These are phyloP conservation scores for Botrytis galanthina DNA, from an alignment of 2,329 filamentous ascomycete genomes.

Conservation along the genomic window DNA sequence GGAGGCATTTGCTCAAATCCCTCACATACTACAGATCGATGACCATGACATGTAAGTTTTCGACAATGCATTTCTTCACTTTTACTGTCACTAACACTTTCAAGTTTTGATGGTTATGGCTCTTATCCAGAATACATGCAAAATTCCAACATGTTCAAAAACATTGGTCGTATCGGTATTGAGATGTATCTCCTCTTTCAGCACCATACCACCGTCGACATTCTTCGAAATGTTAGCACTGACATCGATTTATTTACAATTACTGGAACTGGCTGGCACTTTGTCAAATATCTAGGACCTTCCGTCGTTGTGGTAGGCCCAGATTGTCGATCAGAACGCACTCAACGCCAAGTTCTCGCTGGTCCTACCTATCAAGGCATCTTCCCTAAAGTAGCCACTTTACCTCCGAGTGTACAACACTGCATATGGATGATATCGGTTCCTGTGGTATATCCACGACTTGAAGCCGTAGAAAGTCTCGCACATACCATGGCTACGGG, in stretches of 20 bases:
- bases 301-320: constrained; percentile 86
- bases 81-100: constrained; percentile 22
- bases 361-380: constrained; percentile 96
- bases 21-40: constrained; percentile 87
- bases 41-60: constrained; percentile 92
- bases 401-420: constrained; percentile 92
- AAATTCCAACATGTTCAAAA: constrained; percentile 95
- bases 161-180: constrained; percentile 90
- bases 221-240: constrained; percentile 82
- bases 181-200: constrained; percentile 99
- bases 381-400: constrained; percentile 88
- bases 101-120: constrained; percentile 91
- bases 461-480: constrained; percentile 88
- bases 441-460: constrained; percentile 82
- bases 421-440: constrained; percentile 96
- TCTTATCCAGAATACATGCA: constrained; percentile 99
- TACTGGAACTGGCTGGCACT: constrained; percentile 97
- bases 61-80: neutral
- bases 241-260: constrained; percentile 94
- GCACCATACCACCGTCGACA: constrained; percentile 92
- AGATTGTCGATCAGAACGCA: constrained; percentile 89
- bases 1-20: constrained; percentile 96
- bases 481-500: constrained; percentile 89
- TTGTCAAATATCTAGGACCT: constrained; percentile 93
- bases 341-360: constrained; percentile 86